These are phyloP conservation scores for Blastomyces gilchristii DNA, from an alignment of 2,329 filamentous ascomycete genomes.

Conservation along the genomic window DNA sequence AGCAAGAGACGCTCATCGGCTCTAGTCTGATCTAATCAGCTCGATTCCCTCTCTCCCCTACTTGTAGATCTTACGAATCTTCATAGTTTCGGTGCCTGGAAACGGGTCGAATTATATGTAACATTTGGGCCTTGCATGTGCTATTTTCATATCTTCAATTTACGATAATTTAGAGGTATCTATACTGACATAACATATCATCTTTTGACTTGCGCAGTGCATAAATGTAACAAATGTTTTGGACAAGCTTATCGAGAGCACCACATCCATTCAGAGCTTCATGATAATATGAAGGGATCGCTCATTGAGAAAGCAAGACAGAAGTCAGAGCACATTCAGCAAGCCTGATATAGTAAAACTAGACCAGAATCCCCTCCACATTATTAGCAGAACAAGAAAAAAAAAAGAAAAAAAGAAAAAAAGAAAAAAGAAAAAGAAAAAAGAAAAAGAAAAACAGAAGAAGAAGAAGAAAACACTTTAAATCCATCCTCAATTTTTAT, in stretches of 20 bases:
- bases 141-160: too few relatives aligned
- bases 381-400: too few relatives aligned
- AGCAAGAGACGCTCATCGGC: neutral
- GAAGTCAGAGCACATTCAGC: neutral
- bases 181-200: neutral
- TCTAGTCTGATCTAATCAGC: neutral
- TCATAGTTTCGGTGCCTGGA: neutral
- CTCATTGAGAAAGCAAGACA: neutral
- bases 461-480: too few relatives aligned
- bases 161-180: neutral
- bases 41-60: neutral
- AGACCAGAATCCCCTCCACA: neutral
- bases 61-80: neutral
- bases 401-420: too few relatives aligned
- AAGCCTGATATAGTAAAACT: neutral
- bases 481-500: neutral
- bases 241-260: too few relatives aligned
- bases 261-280: neutral
- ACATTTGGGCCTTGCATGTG: neutral
- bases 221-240: neutral
- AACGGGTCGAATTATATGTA: neutral
- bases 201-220: neutral
- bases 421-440: too few relatives aligned
- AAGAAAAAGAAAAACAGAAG: too few relatives aligned
- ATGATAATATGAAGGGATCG: neutral